These are phyloP conservation scores for Hanseniaspora valbyensis DNA, from an alignment of 805 yeast genomes.

Conservation along the genomic window DNA sequence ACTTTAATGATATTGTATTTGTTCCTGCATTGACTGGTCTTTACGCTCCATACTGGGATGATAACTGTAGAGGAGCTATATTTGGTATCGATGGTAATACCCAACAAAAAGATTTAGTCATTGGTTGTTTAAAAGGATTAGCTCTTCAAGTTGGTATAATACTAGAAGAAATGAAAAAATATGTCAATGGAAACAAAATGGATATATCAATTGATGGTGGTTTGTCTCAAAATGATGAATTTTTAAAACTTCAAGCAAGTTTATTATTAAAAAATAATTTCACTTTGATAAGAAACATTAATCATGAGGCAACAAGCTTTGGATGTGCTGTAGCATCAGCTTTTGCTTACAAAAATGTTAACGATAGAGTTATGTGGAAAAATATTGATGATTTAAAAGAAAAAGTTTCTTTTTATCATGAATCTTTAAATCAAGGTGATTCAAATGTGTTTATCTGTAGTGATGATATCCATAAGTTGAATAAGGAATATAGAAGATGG, in stretches of 20 bases:
- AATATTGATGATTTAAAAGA: constrained; percentile 69
- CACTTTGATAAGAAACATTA: constrained; percentile 66
- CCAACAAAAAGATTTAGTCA: constrained; percentile 80
- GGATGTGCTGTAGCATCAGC: constrained; percentile 98
- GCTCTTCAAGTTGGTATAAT: constrained; percentile 90
- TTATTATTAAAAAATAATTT: constrained; percentile 71
- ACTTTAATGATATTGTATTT: constrained; percentile 84
- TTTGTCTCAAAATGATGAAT: constrained; percentile 80
- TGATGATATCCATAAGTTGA: constrained; percentile 24
- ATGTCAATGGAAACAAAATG: constrained; percentile 36
- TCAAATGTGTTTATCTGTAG: neutral
- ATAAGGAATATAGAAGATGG: constrained; percentile 60
- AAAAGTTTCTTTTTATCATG: constrained; percentile 90
- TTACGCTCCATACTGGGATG: constrained; percentile 93
- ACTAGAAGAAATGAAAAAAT: constrained; percentile 85
- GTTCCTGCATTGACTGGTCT: constrained; percentile 92
- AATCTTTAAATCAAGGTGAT: constrained; percentile 60
- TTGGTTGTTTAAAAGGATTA: constrained; percentile 92
- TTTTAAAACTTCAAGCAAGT: constrained; percentile 89
- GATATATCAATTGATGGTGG: constrained; percentile 82
- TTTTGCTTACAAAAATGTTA: constrained; percentile 39
- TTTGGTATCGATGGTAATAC: constrained; percentile 89
- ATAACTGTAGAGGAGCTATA: constrained; percentile 83
- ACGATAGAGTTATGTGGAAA: constrained; percentile 58
- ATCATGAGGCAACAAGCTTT: constrained; percentile 83